Base-by-base conservation (phyloP, 1,284 basidiomycete species). In the Inonotus hispidus region DNA sequence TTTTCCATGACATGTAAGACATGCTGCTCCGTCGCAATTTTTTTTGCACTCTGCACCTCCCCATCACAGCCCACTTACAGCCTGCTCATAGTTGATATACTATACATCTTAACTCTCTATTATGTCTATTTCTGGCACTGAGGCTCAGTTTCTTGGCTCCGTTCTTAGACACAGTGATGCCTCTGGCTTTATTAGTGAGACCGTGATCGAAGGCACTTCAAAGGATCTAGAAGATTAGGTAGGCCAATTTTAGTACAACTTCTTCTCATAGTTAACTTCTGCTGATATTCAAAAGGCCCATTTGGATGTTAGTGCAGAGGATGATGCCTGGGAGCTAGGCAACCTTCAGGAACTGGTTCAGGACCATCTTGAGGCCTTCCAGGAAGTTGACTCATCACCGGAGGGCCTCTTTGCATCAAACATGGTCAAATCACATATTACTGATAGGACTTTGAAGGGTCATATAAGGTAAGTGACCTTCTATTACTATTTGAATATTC, bases 381-480 rank as follows among this genome's bases (percentile, higher is more conserved):
- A 53, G 27, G 52, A 32, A 14, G 38, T 57, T 6, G 56, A 57
- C 11, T 13, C 29, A 11, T 45, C 56, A 27, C 39, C 56, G 19
- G 46, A 46, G 14, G 29, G 47, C n/a, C 14, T 37, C 19, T 53
- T 50, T 59, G 57, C 57, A 1, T 29, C 46, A 37, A 19, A 59
- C 27, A 52, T 59, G 29, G 46, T 47, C 16, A 38, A 19, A 4
- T 8, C 14, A 4, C 37, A 59, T 23, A 59, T 59, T 23, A 46
- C 57, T 47, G 46, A 49, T 23, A 32, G 23, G 25, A 59, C 57
- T 35, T 16, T 41, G 32, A 50, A 59, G 23, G 57, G 57, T 4
- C 43, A 59, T 52, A 59, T n/a, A 38, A 59, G 57, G 57, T 59
- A 32, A 39, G 57, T 37, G 37, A n/a, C 29, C 21, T 41, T 11